These are phyloP conservation scores for Yarrowia galli DNA, from an alignment of 1,139 yeast species.

Conservation along the genomic window DNA sequence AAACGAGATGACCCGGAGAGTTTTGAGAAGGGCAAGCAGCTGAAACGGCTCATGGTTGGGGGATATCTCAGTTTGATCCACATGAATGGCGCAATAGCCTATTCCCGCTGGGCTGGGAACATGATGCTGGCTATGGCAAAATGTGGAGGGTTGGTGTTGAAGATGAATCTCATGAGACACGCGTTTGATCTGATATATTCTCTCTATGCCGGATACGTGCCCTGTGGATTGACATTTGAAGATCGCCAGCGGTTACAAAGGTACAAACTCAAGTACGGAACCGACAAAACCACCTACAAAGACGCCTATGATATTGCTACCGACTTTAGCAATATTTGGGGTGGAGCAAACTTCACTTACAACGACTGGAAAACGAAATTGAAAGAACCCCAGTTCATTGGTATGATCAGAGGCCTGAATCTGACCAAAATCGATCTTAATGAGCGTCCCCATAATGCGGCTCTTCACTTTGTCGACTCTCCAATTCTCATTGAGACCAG, in stretches of 20 bases:
- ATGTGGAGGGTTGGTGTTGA: neutral
- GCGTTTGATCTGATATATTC: neutral
- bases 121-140: neutral
- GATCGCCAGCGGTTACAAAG: too few species aligned
- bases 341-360: neutral
- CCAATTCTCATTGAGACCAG: neutral
- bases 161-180: neutral
- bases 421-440: neutral
- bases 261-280: neutral
- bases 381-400: too few species aligned
- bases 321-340: neutral
- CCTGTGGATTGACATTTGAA: too few species aligned
- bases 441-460: too few species aligned
- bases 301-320: neutral
- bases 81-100: neutral
- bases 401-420: neutral
- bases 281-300: neutral
- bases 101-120: neutral
- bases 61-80: neutral
- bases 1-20: too few species aligned
- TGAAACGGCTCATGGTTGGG: neutral
- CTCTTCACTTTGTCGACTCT: too few species aligned
- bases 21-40: neutral
- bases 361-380: too few species aligned
- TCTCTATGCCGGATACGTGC: too few species aligned